Percentiles rank a stretch among this genome's conserved stretches.
Conservation (phyloP, 2,329 filamentous ascomycete genomes). For the Pseudogymnoascus sp. region DNA sequence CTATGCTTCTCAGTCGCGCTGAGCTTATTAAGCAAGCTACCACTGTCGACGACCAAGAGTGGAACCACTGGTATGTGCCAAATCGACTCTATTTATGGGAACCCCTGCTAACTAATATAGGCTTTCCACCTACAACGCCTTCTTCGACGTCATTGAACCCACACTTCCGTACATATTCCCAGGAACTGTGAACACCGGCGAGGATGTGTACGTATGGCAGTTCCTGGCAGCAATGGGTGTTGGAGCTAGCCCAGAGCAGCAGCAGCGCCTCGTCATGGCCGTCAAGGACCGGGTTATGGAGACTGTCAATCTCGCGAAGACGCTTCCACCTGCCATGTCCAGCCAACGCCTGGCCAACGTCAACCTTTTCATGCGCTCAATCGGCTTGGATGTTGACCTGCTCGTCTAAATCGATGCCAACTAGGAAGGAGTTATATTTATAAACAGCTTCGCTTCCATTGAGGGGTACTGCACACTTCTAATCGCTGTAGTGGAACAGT, state of each 20-base stretch:
- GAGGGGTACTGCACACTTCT: background rate
- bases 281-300: conserved; percentile 98
- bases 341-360: conserved; percentile 80
- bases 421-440: conserved; percentile 2
- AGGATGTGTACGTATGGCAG: conserved; percentile 97
- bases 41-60: conserved; percentile 60
- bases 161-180: conserved; percentile 82
- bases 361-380: conserved; percentile 96
- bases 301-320: conserved; percentile 82
- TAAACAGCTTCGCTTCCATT: conserved; percentile 5
- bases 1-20: conserved; percentile 87
- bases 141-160: conserved; percentile 83
- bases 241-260: conserved; percentile 85
- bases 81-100: background rate
- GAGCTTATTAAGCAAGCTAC: conserved; percentile 84
- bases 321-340: conserved; percentile 77
- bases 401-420: conserved; percentile 21
- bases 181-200: conserved; percentile 76
- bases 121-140: conserved; percentile 70
- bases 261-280: conserved; percentile 85
- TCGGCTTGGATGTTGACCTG: conserved; percentile 91
- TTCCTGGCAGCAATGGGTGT: conserved; percentile 93
- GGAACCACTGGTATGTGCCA: conserved; percentile 64
- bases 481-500: background rate
- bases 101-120: conserved; percentile 34